Evolutionary conservation across 2,329 filamentous ascomycete species (phyloP).

Genomic region (Xylaria sp.): DNA sequence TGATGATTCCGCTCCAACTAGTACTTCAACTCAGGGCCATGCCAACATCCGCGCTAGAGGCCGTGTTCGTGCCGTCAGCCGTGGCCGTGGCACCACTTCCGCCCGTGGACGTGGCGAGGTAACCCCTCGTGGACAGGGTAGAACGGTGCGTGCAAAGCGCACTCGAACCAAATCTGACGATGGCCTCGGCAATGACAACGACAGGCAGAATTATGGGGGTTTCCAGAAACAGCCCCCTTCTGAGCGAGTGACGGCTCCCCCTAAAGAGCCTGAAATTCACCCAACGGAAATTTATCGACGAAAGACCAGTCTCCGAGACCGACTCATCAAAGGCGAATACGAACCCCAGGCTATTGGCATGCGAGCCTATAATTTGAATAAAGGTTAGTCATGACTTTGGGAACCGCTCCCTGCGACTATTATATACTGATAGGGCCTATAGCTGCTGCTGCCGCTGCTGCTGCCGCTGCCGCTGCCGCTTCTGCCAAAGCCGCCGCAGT

Average conservation of each 20-base stretch:
- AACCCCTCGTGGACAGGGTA: not conserved
- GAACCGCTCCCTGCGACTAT: not conserved
- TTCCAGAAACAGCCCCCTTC: not conserved
- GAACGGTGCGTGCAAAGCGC: not conserved
- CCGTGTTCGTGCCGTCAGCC: not conserved
- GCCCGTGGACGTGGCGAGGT: not conserved
- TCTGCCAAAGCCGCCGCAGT: not conserved
- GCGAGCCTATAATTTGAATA: conserved; percentile 9
- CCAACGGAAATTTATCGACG: conserved; percentile 2
- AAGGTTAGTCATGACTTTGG: not conserved
- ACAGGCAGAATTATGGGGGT: not conserved
- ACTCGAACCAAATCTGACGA: not conserved
- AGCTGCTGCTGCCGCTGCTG: not conserved
- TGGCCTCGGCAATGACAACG: not conserved
- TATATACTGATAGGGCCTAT: not conserved
- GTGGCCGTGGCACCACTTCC: not conserved
- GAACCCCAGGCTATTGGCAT: conserved; percentile 17
- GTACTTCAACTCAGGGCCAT: not conserved
- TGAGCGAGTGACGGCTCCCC: no score
- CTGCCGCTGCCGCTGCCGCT: not conserved
- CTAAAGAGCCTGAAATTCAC: not conserved
- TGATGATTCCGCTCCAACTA: not conserved
- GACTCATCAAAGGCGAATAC: conserved; percentile 13
- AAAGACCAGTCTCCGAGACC: conserved; percentile 4
- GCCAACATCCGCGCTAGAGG: not conserved